These are phyloP conservation scores for Hypoxylon sp. DNA, from an alignment of 2,329 filamentous ascomycete genomes.

Conservation along the genomic window DNA sequence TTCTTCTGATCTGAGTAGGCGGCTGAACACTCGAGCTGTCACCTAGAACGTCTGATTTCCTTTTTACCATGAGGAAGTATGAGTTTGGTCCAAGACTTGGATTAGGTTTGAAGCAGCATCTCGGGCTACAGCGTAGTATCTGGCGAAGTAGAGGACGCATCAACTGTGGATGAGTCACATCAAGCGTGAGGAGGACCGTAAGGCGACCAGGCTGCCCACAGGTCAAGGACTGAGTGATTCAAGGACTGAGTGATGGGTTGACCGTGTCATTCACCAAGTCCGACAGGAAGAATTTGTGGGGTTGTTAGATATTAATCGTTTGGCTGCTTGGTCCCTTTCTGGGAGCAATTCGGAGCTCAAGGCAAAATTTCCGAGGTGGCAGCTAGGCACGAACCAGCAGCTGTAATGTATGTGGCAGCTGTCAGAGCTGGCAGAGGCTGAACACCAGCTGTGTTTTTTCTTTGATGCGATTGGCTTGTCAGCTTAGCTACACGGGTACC, in stretches of 20 bases:
- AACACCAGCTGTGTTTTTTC: not conserved
- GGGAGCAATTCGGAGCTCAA: not conserved
- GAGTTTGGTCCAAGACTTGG: not conserved
- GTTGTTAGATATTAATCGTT: not conserved
- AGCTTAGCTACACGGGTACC: not conserved
- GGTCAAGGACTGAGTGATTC: too few species aligned
- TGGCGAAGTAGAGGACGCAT: constrained; percentile 21
- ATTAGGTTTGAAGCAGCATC: not conserved
- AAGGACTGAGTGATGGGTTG: too few species aligned
- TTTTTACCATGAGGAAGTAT: constrained; percentile 43
- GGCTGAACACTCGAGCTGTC: constrained; percentile 27
- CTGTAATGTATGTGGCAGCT: too few species aligned
- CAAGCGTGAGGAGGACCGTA: not conserved
- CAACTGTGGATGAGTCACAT: constrained; percentile 26
- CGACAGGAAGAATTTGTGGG: not conserved
- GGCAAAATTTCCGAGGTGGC: not conserved
- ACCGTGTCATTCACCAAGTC: not conserved
- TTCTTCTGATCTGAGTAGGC: constrained; percentile 39
- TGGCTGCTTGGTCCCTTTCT: not conserved
- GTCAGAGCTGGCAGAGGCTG: not conserved
- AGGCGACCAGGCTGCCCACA: too few species aligned
- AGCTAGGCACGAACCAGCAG: not conserved
- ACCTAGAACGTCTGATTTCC: constrained; percentile 39
- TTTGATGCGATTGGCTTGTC: constrained; percentile 19
- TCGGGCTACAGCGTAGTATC: not conserved